Evolutionary conservation across 208 protist genomes (phyloP).

Genomic region (Vickermania ingenoplastis): DNA sequence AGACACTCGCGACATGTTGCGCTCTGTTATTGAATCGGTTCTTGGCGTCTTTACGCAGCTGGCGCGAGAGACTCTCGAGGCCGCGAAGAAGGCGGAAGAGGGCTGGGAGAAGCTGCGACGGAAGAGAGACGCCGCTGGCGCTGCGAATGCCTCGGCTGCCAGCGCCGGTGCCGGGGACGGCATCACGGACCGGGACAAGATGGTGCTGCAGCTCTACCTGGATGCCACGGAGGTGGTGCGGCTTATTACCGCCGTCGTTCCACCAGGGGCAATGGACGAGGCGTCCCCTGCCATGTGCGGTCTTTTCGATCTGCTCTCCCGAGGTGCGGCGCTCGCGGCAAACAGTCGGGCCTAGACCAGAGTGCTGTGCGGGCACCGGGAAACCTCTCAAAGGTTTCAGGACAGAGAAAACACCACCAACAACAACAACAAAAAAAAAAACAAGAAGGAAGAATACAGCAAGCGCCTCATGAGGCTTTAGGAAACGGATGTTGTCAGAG

Average conservation of each 20-base stretch:
- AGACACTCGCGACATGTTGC: neutral
- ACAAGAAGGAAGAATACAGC: slow-evolving; percentile 7
- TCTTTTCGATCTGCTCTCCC: slow-evolving; percentile 34
- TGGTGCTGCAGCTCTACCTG: slow-evolving; percentile 76
- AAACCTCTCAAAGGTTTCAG: no score
- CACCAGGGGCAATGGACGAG: slow-evolving; percentile 3
- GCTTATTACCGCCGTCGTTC: slow-evolving; percentile 1
- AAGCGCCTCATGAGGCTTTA: neutral
- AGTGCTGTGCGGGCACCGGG: no score
- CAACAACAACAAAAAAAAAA: neutral
- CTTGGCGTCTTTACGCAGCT: slow-evolving; percentile 24
- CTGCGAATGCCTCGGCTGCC: slow-evolving; percentile 1
- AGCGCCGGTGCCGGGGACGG: slow-evolving; percentile 27
- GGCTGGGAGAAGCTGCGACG: slow-evolving; percentile 84
- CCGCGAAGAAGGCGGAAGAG: slow-evolving; percentile 79
- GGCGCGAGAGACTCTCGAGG: slow-evolving; percentile 62
- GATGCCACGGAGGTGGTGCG: slow-evolving; percentile 47
- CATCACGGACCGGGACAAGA: slow-evolving; percentile 79
- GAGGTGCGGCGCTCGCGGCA: slow-evolving; percentile 77
- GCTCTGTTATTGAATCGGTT: neutral
- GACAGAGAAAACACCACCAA: no score
- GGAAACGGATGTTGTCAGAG: no score
- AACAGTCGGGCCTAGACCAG: no score
- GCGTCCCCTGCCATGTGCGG: slow-evolving; percentile 11
- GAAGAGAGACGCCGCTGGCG: slow-evolving; percentile 31